Conservation (phyloP, 169 alveolate genomes). For the Theileria annulata region DNA sequence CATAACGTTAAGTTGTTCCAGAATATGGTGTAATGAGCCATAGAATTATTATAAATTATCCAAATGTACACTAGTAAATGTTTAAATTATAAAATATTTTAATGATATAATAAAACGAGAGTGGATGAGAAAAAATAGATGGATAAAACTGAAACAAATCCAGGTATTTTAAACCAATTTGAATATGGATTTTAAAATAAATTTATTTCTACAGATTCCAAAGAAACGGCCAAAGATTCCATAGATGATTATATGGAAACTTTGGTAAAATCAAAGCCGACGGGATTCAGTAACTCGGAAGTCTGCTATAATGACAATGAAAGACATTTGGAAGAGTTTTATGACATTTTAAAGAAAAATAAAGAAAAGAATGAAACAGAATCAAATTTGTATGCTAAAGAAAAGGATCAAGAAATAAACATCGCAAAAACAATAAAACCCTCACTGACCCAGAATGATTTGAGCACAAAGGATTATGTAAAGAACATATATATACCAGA, state of each 20-base stretch:
- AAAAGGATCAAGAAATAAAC: neutral
- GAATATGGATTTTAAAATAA: neutral
- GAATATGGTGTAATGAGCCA: neutral
- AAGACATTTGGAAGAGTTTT: slow-evolving; percentile 1
- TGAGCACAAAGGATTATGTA: neutral
- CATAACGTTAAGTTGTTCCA: neutral
- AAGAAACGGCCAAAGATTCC: neutral
- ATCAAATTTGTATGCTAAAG: neutral
- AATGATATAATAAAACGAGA: neutral
- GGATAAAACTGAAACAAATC: neutral
- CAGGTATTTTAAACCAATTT: slow-evolving; percentile 6
- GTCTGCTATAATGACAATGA: neutral
- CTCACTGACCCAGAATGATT: neutral
- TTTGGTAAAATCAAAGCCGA: neutral
- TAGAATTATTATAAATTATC: no score
- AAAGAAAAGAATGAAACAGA: slow-evolving; percentile 15
- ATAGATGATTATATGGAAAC: slow-evolving; percentile 11
- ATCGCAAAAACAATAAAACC: slow-evolving; percentile 10
- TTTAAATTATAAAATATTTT: neutral
- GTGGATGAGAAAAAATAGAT: neutral
- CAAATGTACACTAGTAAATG: neutral
- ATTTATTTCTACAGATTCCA: neutral
- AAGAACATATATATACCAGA: slow-evolving; percentile 47
- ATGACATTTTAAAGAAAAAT: slow-evolving; percentile 10
- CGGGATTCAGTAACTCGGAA: neutral